Evolutionary conservation across 208 protist species (phyloP), one percentile per base, ranked within the genome.

Genomic region (Crithidia thermophila): DNA sequence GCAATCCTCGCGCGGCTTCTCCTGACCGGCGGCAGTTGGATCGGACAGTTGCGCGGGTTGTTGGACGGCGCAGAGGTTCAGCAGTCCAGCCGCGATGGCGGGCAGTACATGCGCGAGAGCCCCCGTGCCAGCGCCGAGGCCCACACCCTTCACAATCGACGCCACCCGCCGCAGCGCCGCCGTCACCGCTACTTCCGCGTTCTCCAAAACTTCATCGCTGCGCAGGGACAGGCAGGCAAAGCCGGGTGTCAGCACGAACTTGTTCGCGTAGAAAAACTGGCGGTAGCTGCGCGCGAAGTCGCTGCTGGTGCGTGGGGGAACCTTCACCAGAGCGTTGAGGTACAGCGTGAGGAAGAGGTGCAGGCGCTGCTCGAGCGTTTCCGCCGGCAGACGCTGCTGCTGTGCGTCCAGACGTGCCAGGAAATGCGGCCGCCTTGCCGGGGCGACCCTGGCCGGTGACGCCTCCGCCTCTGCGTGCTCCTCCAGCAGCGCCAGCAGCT

Each of bases 361-460:
- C 14, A 96, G 76, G 8, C 91, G 81, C 37, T 94, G 81, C 69
- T 90, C 80, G 1, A 96, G 4, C 4, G 91, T 96, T 60, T 96
- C 86, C 14, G 34, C 30, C 14, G 87, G 83, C 30, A 93, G 60
- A 3, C 62, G 68, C 20, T 57, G 58, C 4, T 66, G n/a, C 37
- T 39, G 37, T 11, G 58, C 49, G 58, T 53, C 46, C 16, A 72
- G 42, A 0, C 42, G 53, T 10, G 30, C 50, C 3, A 78, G 63
- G 31, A 67, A 66, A 16, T 57, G 57, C 4, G 58, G 65, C 43
- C 14, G 63, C n/a, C n/a, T 68, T 52, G 9, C 5, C 31, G 34
- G 3, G 25, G 3, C 20, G 16, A 4, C 11, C 21, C 46, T 43
- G 39, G 7, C 1, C 16, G 14, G 27, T 14, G 43, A 7, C 20